Conservation (phyloP, 2,329 filamentous ascomycete genomes). For the Trichoderma citrinoviride region DNA sequence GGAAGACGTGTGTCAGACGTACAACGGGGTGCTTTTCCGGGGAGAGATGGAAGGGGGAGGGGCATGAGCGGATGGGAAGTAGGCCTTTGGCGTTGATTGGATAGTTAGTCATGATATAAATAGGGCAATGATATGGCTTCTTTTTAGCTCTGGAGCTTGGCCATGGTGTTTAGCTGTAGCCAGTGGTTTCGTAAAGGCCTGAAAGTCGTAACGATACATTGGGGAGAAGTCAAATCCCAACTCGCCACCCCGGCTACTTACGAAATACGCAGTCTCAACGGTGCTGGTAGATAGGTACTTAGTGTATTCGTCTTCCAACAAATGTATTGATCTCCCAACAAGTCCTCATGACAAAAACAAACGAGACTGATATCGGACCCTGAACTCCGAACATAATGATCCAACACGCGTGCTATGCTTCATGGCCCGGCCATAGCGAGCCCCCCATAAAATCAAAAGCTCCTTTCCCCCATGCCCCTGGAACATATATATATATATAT, state of each 20-base stretch:
- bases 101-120: neutral
- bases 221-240: neutral
- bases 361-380: neutral
- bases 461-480: neutral
- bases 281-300: no score
- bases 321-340: no score
- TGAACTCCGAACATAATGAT: constrained; percentile 10
- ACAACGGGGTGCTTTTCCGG: constrained; percentile 28
- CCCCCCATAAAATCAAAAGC: neutral
- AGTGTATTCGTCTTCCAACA: no score
- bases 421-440: neutral
- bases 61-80: neutral
- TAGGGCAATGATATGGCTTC: neutral
- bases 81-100: neutral
- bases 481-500: no score
- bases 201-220: neutral
- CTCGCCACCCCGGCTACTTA: no score
- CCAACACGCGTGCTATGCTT: constrained; percentile 18
- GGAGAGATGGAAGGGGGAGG: constrained; percentile 25
- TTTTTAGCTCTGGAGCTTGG: neutral
- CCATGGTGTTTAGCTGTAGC: neutral
- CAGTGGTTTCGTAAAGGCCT: neutral
- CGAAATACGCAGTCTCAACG: no score
- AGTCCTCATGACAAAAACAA: neutral
- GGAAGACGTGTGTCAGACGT: constrained; percentile 30